Percentiles rank a stretch among this genome's conserved stretches.
Evolutionary conservation across 2,329 filamentous ascomycete genomes (phyloP).

Genomic region (Penicillium sp.): DNA sequence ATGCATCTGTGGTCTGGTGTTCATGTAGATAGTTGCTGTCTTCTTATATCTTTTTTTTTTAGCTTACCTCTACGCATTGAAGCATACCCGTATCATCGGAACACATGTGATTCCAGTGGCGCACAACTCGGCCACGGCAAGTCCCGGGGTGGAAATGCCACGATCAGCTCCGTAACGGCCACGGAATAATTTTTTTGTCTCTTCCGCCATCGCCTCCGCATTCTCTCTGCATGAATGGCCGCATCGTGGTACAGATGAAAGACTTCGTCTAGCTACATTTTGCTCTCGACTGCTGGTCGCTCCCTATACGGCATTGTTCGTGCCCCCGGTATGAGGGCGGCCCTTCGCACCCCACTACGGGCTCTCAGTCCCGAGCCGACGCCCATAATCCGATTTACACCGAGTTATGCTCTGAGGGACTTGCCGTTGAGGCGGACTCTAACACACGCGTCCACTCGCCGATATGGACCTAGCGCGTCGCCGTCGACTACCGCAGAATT

Average conservation of each 20-base stretch:
- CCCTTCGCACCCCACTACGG: constrained; percentile 40
- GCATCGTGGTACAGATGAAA: constrained; percentile 19
- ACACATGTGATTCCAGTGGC: not conserved
- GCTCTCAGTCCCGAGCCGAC: constrained; percentile 35
- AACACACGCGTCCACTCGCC: not conserved
- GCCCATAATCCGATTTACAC: constrained; percentile 32
- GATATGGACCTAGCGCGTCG: not conserved
- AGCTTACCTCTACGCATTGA: not conserved
- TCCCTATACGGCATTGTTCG: constrained; percentile 25
- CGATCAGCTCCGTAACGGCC: constrained; percentile 17
- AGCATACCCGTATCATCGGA: not conserved
- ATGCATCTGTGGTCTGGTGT: constrained; percentile 3
- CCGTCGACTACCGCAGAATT: not conserved
- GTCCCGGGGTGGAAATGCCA: constrained; percentile 17
- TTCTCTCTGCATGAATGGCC: constrained; percentile 6
- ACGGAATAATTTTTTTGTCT: constrained; percentile 14
- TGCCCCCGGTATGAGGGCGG: constrained; percentile 39
- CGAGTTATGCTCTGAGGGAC: constrained; percentile 23
- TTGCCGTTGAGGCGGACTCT: constrained; percentile 10
- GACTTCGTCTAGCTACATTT: constrained; percentile 5
- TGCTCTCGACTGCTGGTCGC: constrained; percentile 18
- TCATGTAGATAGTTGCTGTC: constrained; percentile 20
- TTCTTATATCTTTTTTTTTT: not conserved
- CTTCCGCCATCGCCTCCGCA: constrained; percentile 12
- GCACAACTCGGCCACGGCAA: not conserved